A percentile compares a stretch with the other conserved stretches of the same genome.
Evolutionary conservation across 176 grass and related monocot species (phyloP).

Genomic region (Oryza rufipogon): DNA sequence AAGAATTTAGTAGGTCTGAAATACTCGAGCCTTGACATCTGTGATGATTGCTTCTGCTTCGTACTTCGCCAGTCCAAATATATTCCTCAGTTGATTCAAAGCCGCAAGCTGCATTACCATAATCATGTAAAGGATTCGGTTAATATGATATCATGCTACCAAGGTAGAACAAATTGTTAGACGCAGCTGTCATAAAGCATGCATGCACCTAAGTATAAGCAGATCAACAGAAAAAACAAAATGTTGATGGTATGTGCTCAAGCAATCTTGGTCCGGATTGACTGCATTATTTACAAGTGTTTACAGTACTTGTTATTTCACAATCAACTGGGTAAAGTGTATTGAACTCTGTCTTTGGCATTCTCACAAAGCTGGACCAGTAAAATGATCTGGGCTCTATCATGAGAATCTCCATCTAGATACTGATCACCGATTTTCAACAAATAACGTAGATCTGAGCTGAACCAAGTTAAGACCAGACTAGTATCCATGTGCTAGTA

Average conservation of each 20-base stretch:
- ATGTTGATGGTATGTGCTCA: conserved; percentile 3
- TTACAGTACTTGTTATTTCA: conserved; percentile 15
- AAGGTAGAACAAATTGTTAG: conserved; percentile 12
- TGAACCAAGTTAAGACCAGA: not conserved
- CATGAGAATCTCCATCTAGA: not conserved
- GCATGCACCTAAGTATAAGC: not conserved
- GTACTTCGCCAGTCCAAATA: conserved; percentile 90
- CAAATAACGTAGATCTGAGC: not conserved
- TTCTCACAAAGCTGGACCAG: not conserved
- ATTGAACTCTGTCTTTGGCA: not conserved
- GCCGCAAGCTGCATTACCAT: conserved; percentile 69
- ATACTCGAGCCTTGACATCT: conserved; percentile 75
- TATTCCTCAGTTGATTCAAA: conserved; percentile 82
- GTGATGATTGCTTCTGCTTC: conserved; percentile 81
- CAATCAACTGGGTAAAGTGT: conserved; percentile 19
- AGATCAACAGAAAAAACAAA: not conserved
- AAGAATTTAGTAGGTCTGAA: conserved; percentile 64
- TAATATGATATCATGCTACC: conserved; percentile 38
- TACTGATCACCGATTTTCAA: not conserved
- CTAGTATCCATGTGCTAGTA: conserved; percentile 7
- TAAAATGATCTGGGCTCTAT: not conserved
- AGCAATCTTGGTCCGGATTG: not conserved
- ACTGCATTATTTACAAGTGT: not conserved
- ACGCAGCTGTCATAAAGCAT: conserved; percentile 14
- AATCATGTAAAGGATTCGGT: conserved; percentile 30